These are phyloP conservation scores for Hericium coralloides DNA, from an alignment of 768 basidiomycete species.

Conservation along the genomic window DNA sequence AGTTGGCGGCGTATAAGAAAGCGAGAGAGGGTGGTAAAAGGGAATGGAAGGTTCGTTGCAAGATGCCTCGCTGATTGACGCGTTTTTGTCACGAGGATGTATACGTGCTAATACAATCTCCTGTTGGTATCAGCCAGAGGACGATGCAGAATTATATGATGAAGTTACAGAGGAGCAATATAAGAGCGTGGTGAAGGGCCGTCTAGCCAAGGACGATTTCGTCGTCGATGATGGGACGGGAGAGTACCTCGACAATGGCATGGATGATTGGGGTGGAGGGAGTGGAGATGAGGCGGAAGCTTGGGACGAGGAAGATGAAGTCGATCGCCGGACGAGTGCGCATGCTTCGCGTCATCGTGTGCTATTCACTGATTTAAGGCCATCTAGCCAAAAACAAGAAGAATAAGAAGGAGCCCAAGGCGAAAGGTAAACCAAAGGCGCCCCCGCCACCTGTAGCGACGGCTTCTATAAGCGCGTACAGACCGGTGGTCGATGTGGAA, in stretches of 20 bases:
- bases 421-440: conserved; percentile 36
- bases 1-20: conserved; percentile 41
- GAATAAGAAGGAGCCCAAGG: conserved; percentile 31
- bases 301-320: conserved; percentile 22
- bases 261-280: conserved; percentile 83
- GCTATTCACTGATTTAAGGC: conserved; percentile 1
- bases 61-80: conserved; percentile 1
- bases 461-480: conserved; percentile 72
- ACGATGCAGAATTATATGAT: conserved; percentile 74
- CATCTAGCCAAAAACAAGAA: conserved; percentile 28
- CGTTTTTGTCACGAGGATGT: not conserved
- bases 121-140: conserved; percentile 25
- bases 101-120: conserved; percentile 1
- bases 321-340: conserved; percentile 24
- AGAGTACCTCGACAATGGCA: conserved; percentile 93
- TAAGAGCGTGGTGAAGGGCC: conserved; percentile 68
- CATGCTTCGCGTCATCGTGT: not conserved
- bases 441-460: conserved; percentile 33
- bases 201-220: conserved; percentile 86
- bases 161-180: conserved; percentile 89
- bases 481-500: conserved; percentile 62
- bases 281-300: conserved; percentile 48
- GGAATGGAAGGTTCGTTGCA: conserved; percentile 42
- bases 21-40: conserved; percentile 47
- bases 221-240: conserved; percentile 88